Percentiles rank a stretch among this genome's conserved stretches.
Evolutionary conservation across 257 asterid species (phyloP).

Genomic region (Fraxinus excelsior): DNA sequence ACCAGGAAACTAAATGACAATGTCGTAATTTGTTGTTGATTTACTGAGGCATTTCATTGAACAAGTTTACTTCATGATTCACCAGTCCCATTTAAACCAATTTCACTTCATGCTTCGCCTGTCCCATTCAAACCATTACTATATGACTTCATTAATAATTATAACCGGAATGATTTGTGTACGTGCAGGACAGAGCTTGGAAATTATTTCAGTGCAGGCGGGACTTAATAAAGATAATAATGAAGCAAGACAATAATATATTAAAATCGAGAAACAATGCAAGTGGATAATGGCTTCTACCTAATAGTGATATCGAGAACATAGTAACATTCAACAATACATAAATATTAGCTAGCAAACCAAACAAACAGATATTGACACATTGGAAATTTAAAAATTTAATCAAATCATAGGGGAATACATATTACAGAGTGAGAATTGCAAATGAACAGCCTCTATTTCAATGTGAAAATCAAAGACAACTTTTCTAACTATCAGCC

Average conservation of each 20-base stretch:
- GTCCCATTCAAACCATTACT: background rate
- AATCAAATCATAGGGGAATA: no score
- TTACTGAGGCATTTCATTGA: slow-evolving; percentile 21
- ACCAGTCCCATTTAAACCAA: background rate
- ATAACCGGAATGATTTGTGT: background rate
- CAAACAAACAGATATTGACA: no score
- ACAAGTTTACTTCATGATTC: slow-evolving; percentile 15
- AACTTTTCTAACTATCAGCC: no score
- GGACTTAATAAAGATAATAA: no score
- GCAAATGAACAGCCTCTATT: no score
- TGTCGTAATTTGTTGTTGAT: background rate
- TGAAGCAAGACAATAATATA: no score
- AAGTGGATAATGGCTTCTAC: slow-evolving; percentile 73
- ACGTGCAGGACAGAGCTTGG: background rate
- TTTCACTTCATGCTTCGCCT: background rate
- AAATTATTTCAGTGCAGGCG: no score
- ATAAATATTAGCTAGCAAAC: no score
- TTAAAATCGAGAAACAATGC: no score
- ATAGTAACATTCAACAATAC: slow-evolving; percentile 14
- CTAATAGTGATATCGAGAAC: slow-evolving; percentile 38
- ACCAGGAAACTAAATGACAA: background rate
- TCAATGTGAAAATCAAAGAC: no score
- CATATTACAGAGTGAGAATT: no score
- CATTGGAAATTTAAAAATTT: no score
- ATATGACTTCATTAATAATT: background rate